Conservation (phyloP, 2,329 filamentous ascomycete species). For the Aciculosporium take region DNA sequence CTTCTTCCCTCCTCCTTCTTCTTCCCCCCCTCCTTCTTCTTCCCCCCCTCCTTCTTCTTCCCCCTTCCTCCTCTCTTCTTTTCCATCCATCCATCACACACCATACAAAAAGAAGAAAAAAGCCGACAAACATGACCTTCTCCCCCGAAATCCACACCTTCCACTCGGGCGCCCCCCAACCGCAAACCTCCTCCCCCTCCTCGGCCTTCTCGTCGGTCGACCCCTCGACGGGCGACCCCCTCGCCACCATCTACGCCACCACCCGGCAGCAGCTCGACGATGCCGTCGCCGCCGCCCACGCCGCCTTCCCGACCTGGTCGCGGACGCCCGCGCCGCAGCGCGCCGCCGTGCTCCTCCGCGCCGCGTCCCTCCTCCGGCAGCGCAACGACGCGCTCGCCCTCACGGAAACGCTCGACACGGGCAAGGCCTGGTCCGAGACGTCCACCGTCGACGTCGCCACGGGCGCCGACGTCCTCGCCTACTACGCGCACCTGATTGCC, state of each 20-base stretch:
- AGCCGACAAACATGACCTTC: constrained; percentile 18
- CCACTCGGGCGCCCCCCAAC: constrained; percentile 57
- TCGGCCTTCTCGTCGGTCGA: constrained; percentile 59
- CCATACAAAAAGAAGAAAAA: too few relatives aligned
- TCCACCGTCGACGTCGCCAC: constrained; percentile 71
- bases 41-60: too few relatives aligned
- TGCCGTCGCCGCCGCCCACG: constrained; percentile 55
- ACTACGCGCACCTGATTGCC: constrained; percentile 68
- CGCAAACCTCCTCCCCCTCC: constrained; percentile 37
- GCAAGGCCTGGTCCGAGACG: constrained; percentile 75
- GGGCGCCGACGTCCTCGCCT: constrained; percentile 74
- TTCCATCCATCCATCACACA: too few relatives aligned
- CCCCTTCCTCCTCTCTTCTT: too few relatives aligned
- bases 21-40: too few relatives aligned
- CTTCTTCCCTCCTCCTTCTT: too few relatives aligned
- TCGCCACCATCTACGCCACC: constrained; percentile 60
- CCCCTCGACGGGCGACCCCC: constrained; percentile 52
- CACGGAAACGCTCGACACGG: constrained; percentile 72
- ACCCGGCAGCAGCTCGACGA: constrained; percentile 53
- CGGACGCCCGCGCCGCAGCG: constrained; percentile 59
- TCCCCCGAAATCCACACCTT: constrained; percentile 44
- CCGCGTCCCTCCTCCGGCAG: constrained; percentile 56
- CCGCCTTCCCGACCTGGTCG: constrained; percentile 65
- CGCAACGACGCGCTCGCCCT: constrained; percentile 68
- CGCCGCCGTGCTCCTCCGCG: constrained; percentile 63